phyloP scores from a whole-genome alignment of 192 early-diverging fungal genomes.

The Entomortierella parvispora region DNA sequence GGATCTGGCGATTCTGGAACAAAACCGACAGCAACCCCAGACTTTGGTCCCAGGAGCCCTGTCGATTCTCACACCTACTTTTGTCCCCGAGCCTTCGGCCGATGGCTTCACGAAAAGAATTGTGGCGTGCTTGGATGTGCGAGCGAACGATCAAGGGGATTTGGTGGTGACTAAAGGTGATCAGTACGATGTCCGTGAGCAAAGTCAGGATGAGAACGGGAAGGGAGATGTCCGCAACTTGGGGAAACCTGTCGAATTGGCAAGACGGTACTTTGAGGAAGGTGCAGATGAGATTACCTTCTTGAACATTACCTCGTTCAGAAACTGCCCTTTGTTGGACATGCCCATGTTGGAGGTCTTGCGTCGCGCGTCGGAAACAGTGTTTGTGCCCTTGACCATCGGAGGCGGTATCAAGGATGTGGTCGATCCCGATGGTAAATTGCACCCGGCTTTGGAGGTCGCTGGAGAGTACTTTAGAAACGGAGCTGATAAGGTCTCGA shows the following conservation, averaged over 20 bases:
- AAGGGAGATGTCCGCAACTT: constrained; percentile 83
- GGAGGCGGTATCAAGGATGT: constrained; percentile 98
- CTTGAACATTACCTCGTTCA: constrained; percentile 98
- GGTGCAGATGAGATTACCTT: constrained; percentile 99
- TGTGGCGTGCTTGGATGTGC: constrained; percentile 97
- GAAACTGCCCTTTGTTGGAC: constrained; percentile 89
- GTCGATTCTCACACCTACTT: constrained; percentile 23
- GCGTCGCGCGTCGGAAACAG: constrained; percentile 81
- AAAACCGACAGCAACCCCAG: constrained; percentile 4
- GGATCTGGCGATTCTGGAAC: constrained; percentile 1
- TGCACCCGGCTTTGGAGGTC: constrained; percentile 93
- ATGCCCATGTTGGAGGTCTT: constrained; percentile 97
- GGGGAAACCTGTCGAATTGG: constrained; percentile 97
- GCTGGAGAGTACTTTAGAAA: constrained; percentile 98
- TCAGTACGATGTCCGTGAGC: constrained; percentile 98
- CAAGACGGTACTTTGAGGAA: constrained; percentile 90
- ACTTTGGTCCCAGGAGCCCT: constrained; percentile 24
- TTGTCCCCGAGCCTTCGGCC: constrained; percentile 18
- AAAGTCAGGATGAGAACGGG: constrained; percentile 36
- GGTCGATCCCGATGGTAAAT: constrained; percentile 81
- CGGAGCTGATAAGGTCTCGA: constrained; percentile 99
- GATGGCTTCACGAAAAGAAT: constrained; percentile 88
- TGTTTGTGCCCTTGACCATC: constrained; percentile 99
- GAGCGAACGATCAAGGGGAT: constrained; percentile 96
- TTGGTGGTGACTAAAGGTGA: constrained; percentile 99